Evolutionary conservation across 192 early-diverging fungal species (phyloP).

Genomic region (Backusella morwellensis): DNA sequence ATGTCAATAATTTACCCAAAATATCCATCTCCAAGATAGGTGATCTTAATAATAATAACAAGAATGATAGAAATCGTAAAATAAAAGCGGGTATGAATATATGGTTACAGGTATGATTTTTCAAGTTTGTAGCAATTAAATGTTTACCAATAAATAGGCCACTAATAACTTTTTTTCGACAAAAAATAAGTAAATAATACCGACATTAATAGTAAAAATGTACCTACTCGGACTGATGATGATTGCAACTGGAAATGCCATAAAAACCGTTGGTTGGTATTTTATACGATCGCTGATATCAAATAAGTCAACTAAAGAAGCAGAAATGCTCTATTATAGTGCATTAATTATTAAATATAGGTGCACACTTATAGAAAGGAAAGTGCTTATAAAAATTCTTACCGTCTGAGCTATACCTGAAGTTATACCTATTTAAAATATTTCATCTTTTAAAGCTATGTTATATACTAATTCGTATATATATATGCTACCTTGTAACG

Average conservation of each 20-base stretch:
- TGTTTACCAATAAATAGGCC: neutral
- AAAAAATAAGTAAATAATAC: neutral
- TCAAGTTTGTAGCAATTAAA: neutral
- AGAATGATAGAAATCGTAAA: neutral
- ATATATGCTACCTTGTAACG: neutral
- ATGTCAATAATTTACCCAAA: neutral
- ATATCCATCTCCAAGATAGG: neutral
- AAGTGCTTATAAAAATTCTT: neutral
- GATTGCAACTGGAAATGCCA: neutral
- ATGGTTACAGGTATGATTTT: neutral
- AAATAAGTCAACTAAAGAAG: neutral
- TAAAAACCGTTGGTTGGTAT: neutral
- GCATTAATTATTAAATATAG: neutral
- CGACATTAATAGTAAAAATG: neutral
- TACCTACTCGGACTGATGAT: neutral
- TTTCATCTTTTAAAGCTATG: neutral
- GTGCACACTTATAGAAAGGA: neutral
- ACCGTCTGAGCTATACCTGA: neutral
- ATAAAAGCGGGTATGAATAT: neutral
- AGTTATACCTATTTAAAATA: neutral
- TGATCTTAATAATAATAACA: neutral
- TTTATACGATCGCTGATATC: neutral
- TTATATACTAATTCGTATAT: neutral
- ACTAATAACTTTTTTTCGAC: neutral
- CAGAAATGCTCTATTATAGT: neutral